Base-by-base conservation (phyloP, 371 early-diverging fungal genomes). In the Nosema muscidifuracis region DNA sequence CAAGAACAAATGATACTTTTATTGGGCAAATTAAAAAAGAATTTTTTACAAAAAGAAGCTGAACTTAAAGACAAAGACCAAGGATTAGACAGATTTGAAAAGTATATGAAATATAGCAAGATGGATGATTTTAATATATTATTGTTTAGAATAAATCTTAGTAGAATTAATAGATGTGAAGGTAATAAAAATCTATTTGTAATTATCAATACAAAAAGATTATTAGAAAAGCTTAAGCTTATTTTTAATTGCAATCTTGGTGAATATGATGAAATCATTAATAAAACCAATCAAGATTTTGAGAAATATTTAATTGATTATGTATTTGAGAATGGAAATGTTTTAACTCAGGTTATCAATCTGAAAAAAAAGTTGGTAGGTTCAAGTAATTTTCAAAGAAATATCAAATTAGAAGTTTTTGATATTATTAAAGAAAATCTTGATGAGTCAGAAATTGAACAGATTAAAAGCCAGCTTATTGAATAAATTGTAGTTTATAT, bases 1-100 rank as follows among this genome's bases (percentile, higher is more conserved):
- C 65, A 67, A 43, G 71, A 75, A 7, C 66, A 71, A 0, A 57
- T 71, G 31, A 47, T 55, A 42, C n/a, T 24, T 13, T 64, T 55
- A 31, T 76, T 56, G 34, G 60, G 22, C n/a, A 50, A 40, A 55
- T 38, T 76, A 38, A 58, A 76, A 53, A 51, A 64, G 6, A 65
- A 71, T n/a, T 67, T 62, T 50, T 44, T 79, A 22, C 60, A 64
- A 20, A 71, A 76, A 34, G 67, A 71, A 31, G 56, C 71, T 20
- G 64, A 71, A 22, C 30, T 40, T 28, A 26, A 43, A 30, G 22
- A 71, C 9, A 70, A 66, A 44, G 67, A 71, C 4, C 12, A 47
- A 20, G 67, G 72, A 30, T 18, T 80, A 55, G 57, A 55, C n/a
- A 71, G 65, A 31, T 47, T 80, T 3, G 44, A 75, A 53, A 57